A percentile compares a stretch with the other conserved stretches of the same genome.
These are phyloP conservation scores for Poa pratensis DNA, from an alignment of 176 grass and related monocot species.

Conservation along the genomic window DNA sequence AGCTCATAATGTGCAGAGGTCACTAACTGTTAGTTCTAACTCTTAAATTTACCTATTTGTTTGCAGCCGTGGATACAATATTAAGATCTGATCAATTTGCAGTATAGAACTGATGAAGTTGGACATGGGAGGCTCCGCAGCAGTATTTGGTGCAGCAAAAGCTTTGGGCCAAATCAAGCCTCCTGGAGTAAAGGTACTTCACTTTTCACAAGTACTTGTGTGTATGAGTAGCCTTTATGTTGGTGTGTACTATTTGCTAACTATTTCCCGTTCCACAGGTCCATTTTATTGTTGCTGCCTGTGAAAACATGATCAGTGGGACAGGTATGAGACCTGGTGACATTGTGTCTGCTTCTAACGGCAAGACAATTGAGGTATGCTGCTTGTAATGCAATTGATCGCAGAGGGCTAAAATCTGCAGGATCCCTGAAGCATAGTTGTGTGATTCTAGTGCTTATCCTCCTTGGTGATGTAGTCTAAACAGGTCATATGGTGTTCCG, in stretches of 20 bases:
- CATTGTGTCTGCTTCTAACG: slow-evolving; percentile 96
- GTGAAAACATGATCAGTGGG: slow-evolving; percentile 99
- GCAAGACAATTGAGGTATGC: slow-evolving; percentile 92
- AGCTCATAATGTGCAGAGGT: neutral
- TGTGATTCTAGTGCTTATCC: neutral
- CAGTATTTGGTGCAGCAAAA: slow-evolving; percentile 92
- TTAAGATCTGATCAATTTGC: slow-evolving; percentile 82
- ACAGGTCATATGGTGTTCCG: neutral
- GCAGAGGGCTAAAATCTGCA: neutral
- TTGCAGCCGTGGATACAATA: slow-evolving; percentile 94
- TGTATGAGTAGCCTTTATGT: neutral
- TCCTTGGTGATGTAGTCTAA: neutral
- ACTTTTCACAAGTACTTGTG: neutral
- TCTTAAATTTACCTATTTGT: slow-evolving; percentile 31
- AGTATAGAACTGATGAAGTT: slow-evolving; percentile 95
- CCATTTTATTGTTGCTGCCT: slow-evolving; percentile 95
- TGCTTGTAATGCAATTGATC: neutral
- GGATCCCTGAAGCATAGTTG: neutral
- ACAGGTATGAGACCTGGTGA: slow-evolving; percentile 99
- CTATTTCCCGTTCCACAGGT: slow-evolving; percentile 46
- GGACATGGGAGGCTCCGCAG: slow-evolving; percentile 97
- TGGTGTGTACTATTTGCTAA: neutral
- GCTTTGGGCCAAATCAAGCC: slow-evolving; percentile 95
- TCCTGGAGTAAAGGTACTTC: slow-evolving; percentile 82
- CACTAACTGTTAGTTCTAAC: neutral